A percentile compares a stretch with the other conserved stretches of the same genome.
phyloP scores from a whole-genome alignment of 176 grass and related monocot genomes.

The Saccharum officinarum region DNA sequence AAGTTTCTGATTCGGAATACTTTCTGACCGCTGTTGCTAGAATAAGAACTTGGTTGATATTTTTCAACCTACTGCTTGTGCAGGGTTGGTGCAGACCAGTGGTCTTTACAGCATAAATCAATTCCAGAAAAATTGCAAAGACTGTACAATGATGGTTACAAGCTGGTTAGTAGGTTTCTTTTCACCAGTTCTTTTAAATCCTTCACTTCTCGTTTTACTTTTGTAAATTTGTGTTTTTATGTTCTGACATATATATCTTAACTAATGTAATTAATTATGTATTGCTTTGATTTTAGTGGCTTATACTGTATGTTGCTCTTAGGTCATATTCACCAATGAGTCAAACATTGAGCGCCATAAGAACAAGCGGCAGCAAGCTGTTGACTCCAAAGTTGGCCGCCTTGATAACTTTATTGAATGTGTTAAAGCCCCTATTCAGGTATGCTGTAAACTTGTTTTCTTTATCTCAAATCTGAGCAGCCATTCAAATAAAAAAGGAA shows the following conservation, averaged over 20 bases:
- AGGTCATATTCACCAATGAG: slow-evolving; percentile 98
- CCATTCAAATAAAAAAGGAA: background rate
- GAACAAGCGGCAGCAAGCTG: slow-evolving; percentile 79
- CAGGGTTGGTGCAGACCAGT: slow-evolving; percentile 78
- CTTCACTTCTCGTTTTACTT: background rate
- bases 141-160: slow-evolving; percentile 72
- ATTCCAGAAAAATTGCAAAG: slow-evolving; percentile 75
- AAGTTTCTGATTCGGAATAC: background rate
- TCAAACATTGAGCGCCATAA: slow-evolving; percentile 92
- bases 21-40: slow-evolving; percentile 17
- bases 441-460: slow-evolving; percentile 21
- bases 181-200: slow-evolving; percentile 14
- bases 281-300: background rate
- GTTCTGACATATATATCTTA: background rate
- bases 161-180: slow-evolving; percentile 64
- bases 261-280: background rate
- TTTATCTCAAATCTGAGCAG: slow-evolving; percentile 16
- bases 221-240: background rate
- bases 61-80: slow-evolving; percentile 29
- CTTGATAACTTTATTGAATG: slow-evolving; percentile 80
- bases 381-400: slow-evolving; percentile 94
- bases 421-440: slow-evolving; percentile 86
- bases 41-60: background rate
- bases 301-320: slow-evolving; percentile 17
- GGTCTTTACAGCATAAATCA: slow-evolving; percentile 73